Percentiles rank a stretch among this genome's conserved stretches.
Conservation (phyloP, 495 filamentous ascomycete genomes). For the Geoglossum glabrum region DNA sequence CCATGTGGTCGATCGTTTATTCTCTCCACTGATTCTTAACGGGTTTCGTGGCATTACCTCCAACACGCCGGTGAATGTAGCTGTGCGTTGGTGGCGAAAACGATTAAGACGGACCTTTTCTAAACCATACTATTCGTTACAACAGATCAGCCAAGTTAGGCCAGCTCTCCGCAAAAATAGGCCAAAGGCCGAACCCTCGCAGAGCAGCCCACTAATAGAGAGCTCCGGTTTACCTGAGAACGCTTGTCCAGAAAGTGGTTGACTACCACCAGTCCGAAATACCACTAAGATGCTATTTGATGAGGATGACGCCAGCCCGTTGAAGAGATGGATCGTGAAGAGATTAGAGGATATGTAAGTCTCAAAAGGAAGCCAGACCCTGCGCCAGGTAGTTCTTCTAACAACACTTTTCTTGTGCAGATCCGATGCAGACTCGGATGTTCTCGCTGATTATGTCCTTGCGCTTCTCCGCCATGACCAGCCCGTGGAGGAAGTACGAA, state of each 20-base stretch:
- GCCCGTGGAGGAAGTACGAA: constrained; percentile 47
- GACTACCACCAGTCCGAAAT: too few species aligned
- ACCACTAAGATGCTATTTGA: constrained; percentile 46
- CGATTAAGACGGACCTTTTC: background rate
- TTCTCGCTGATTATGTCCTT: constrained; percentile 87
- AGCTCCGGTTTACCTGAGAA: background rate
- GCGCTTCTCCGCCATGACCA: constrained; percentile 75
- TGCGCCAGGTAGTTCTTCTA: background rate
- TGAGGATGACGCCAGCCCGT: constrained; percentile 47
- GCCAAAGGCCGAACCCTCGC: background rate
- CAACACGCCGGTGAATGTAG: background rate
- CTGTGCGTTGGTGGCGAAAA: background rate
- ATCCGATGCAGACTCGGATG: constrained; percentile 85
- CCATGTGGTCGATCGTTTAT: background rate
- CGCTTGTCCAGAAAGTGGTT: background rate
- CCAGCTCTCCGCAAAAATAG: background rate
- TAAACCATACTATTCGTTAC: too few species aligned
- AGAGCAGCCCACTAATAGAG: background rate
- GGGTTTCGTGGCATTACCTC: background rate
- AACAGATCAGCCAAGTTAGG: background rate
- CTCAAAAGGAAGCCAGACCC: background rate
- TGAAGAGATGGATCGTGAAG: constrained; percentile 82
- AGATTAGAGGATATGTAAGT: constrained; percentile 78
- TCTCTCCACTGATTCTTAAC: background rate
- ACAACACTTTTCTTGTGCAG: constrained; percentile 22